Evolutionary conservation across 306 rosid species (phyloP), one percentile per base, ranked within the genome.

Genomic region (Luffa acutangula): DNA sequence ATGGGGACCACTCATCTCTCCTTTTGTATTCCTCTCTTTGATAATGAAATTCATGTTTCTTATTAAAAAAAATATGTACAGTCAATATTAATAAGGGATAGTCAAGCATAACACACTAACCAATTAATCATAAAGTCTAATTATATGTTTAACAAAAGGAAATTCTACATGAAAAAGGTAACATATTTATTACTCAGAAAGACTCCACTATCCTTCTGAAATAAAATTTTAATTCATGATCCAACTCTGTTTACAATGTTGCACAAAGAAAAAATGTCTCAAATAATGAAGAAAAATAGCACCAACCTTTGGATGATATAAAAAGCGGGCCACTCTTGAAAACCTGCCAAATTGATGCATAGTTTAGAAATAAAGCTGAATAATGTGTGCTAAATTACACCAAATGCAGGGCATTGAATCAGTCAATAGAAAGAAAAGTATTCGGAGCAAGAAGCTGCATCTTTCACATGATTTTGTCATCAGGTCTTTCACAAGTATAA

Each of bases 251-350:
- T 15, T 31, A 74, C 46, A 74, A 74, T 33, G 63, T 8, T 33
- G 59, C 45, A 25, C 63, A 17, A 74, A 72, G 25, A 31, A 74
- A 74, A 43, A 48, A 4, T 75, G 63, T 34, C 15, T 51, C 25
- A n/a, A 53, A 52, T 75, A 75, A 49, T 53, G 67, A 69, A 53
- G 42, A 79, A 41, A 53, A 69, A 25, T 58, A 56, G 41, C 5
- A 84, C 92, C 63, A 83, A 95, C 99, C 99, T 90, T 96, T 96
- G 13, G 99, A 96, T 79, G 99, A 96, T 87, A 96, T 96, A 88
- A 91, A 96, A 84, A 96, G 97, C 6, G 98, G 97, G 76, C 99
- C 99, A 85, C 98, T 93, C 88, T 93, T 96, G 88, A 96, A 96
- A 82, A 91, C 97, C 99, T 96, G 98, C 82, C 76, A 85, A 77